Evolutionary conservation across 208 protist species (phyloP), one percentile per base, ranked within the genome.

Genomic region (Tritrichomonas musculus): DNA sequence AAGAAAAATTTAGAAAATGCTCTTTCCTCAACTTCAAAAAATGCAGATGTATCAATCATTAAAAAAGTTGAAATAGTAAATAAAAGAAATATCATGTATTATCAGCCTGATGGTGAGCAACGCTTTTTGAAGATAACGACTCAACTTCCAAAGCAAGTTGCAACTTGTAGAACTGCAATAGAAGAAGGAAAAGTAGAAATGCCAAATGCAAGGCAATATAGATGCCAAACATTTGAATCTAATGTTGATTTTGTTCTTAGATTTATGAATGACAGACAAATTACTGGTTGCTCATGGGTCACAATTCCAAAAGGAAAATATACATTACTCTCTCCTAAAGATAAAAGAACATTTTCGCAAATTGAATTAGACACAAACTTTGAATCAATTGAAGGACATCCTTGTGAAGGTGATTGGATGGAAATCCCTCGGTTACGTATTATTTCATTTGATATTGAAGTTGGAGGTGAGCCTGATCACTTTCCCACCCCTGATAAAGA

Each of bases 401-500:
- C 65, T 22, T 75, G 75, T 9, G 77, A 92, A 9, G 97, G 96
- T 33, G 96, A 98, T 47, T 99, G 98, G 96, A 94, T 97, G 5
- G 93, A 97, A 41, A 98, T 99, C 57, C 98, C 98, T 11, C 99
- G 98, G 0, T 96, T 99, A 57, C 97, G 99, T 92, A 98, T 99
- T 72, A 96, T 99, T 17, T 98, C 97, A 49, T 99, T 99, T 93
- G 97, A 97, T 96, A 96, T 96, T 25, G 95, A 99, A 95, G 99
- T 99, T 94, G 96, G 98, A 47, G 98, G 98, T 36, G 96, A 98
- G 60, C 98, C 98, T 88, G 98, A 99, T 13, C 84, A 98, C 60
- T 99, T 99, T 94, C 99, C 99, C 9, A 98, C 99, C 60, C 95
- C 99, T 41, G 97, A 99, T 92, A 92, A 98, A 39, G 99, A 99